Base-by-base conservation (phyloP, 2,329 filamentous ascomycete species). In the Aspergillus eucalypticola region DNA sequence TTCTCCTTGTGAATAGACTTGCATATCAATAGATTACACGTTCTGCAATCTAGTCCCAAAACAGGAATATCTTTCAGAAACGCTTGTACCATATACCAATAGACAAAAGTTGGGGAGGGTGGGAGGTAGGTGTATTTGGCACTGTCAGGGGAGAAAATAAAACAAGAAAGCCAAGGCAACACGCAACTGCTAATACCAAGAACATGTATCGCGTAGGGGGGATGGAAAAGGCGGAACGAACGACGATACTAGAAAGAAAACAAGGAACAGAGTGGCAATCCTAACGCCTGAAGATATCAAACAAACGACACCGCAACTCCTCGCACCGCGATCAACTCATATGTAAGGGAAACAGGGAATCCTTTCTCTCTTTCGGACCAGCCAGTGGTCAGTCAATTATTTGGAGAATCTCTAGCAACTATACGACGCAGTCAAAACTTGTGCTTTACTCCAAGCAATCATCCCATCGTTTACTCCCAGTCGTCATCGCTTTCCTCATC, bases 401-500 rank as follows among this genome's bases (percentile, higher is more conserved):
- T 42, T 42, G 8, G 8, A 32, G 32, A 44, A 21, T 4, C 13
- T 27, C 23, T 32, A 56, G 23, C 4, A 48, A 25, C 19, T 23
- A 38, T 29, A 35, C 13, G 15, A n/a, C 15, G 21, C 44, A 27
- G 23, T 49, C 13, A 25, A 23, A 8, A 35, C 4, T 15, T 35
- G 10, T 35, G 32, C 11, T 35, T 32, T 2, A 35, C 32, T 13
- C 32, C 32, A 35, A 35, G 32, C 32, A 35, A 13, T 35, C 29
- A 13, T 35, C 32, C 32, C 11, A 44, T 15, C 54, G 41, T 57
- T 76, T 82, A 92, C 77, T 92, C 90, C 88, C 90, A 92, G 71
- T 92, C 90, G 68, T 90, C 88, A 60, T 91, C 88, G 65, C 86
- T 89, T 63, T 90, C 87, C 56, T 83, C 82, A 3, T 70, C 74